A percentile compares a stretch with the other conserved stretches of the same genome.
phyloP scores from a whole-genome alignment of 2,329 filamentous ascomycete genomes.

The Penicillium sp. region DNA sequence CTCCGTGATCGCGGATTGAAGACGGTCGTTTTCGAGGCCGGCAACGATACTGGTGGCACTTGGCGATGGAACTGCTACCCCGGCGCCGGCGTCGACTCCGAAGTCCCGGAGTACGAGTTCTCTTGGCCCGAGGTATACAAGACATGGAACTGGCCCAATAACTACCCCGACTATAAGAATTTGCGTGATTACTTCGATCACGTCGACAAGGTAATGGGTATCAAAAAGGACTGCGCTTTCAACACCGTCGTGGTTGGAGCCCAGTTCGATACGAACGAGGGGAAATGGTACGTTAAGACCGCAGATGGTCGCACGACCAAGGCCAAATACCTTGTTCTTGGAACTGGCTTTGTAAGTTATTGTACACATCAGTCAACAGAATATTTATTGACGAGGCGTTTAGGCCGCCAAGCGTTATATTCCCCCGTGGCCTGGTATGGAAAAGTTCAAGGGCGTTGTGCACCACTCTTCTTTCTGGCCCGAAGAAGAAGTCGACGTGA shows the following conservation, averaged over 20 bases:
- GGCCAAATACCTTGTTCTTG: constrained; percentile 45
- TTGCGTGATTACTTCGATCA: constrained; percentile 48
- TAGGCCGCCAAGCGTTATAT: constrained; percentile 41
- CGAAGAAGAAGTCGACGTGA: constrained; percentile 43
- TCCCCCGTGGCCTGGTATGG: constrained; percentile 37
- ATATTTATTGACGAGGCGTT: not conserved
- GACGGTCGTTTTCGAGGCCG: constrained; percentile 51
- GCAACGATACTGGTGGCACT: constrained; percentile 49
- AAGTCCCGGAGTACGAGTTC: constrained; percentile 53
- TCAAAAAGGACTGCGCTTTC: constrained; percentile 47
- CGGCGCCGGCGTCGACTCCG: constrained; percentile 52
- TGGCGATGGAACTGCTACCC: constrained; percentile 58
- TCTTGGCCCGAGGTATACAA: constrained; percentile 48
- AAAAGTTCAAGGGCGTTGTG: constrained; percentile 49
- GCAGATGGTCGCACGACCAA: constrained; percentile 40
- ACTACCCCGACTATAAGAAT: constrained; percentile 34
- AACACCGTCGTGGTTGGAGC: constrained; percentile 42
- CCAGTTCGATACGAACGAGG: constrained; percentile 35
- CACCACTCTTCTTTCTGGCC: constrained; percentile 57
- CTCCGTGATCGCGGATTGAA: constrained; percentile 39
- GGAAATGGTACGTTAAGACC: constrained; percentile 45
- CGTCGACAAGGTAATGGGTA: constrained; percentile 42
- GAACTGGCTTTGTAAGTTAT: constrained; percentile 41
- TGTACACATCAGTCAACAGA: too few relatives aligned
- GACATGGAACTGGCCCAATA: constrained; percentile 44